phyloP scores from a whole-genome alignment of 176 grass and related monocot genomes.

The Oryza glaberrima region DNA sequence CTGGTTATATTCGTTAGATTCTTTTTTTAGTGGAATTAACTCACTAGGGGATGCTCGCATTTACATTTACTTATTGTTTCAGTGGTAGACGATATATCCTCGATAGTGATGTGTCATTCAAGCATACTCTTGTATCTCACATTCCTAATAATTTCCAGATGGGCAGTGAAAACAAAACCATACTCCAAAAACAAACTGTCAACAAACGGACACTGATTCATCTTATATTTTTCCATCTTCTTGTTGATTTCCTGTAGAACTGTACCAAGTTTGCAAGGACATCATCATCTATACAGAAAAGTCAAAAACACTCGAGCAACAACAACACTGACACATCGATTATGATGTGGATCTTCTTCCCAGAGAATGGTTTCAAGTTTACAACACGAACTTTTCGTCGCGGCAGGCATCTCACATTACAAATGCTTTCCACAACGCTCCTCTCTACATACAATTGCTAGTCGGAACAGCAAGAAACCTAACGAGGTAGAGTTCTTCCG shows the following conservation, averaged over 20 bases:
- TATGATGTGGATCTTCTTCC: conserved; percentile 45
- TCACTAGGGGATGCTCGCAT: too few species aligned
- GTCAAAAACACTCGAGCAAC: conserved; percentile 7
- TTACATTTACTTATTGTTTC: too few species aligned
- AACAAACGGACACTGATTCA: neutral
- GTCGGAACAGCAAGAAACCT: conserved; percentile 49
- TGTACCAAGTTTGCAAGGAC: conserved; percentile 1
- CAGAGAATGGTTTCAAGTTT: conserved; percentile 38
- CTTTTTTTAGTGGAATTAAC: too few species aligned
- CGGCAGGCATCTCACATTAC: conserved; percentile 40
- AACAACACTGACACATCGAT: conserved; percentile 40
- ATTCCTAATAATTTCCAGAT: neutral
- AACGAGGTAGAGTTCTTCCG: conserved; percentile 1
- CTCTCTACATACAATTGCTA: conserved; percentile 68
- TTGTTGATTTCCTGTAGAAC: conserved; percentile 11
- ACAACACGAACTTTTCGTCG: conserved; percentile 36
- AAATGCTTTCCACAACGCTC: conserved; percentile 50
- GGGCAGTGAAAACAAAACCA: neutral
- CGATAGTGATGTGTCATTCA: too few species aligned
- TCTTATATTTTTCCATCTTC: neutral
- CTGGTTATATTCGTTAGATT: too few species aligned
- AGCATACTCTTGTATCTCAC: too few species aligned
- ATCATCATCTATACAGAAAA: conserved; percentile 2
- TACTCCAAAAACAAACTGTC: neutral
- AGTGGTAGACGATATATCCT: too few species aligned